Percentiles rank a stretch among this genome's conserved stretches.
These are phyloP conservation scores for Amphirosellinia nigrospora DNA, from an alignment of 495 filamentous ascomycete species.

Conservation along the genomic window DNA sequence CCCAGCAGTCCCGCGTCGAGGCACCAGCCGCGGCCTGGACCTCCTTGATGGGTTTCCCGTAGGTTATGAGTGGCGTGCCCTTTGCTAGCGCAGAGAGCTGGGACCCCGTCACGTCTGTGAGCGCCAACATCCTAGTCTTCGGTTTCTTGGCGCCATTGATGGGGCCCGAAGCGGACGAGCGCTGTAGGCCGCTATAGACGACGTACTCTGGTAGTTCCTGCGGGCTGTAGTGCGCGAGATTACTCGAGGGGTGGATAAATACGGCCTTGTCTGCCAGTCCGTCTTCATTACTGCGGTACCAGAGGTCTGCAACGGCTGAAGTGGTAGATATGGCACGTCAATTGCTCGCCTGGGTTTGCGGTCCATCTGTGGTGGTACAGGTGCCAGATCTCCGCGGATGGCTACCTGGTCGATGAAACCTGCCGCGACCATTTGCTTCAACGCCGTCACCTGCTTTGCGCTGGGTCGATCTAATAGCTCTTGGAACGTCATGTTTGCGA, in stretches of 20 bases:
- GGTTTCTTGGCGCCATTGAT: slow-evolving; percentile 58
- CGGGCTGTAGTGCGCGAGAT: slow-evolving; percentile 71
- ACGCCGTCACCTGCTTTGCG: slow-evolving; percentile 72
- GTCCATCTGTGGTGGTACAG: slow-evolving; percentile 70
- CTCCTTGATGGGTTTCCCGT: slow-evolving; percentile 90
- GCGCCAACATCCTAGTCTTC: slow-evolving; percentile 86
- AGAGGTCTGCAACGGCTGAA: slow-evolving; percentile 66
- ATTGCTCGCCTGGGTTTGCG: slow-evolving; percentile 80
- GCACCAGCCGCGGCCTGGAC: slow-evolving; percentile 55
- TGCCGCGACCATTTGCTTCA: slow-evolving; percentile 89
- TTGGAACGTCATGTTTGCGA: slow-evolving; percentile 62
- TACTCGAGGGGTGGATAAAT: slow-evolving; percentile 86
- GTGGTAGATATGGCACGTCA: slow-evolving; percentile 88
- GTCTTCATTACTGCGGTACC: slow-evolving; percentile 32
- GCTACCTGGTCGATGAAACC: slow-evolving; percentile 97
- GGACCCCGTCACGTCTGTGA: slow-evolving; percentile 75
- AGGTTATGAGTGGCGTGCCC: slow-evolving; percentile 82
- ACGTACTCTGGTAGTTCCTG: slow-evolving; percentile 82
- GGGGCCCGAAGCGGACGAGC: slow-evolving; percentile 55
- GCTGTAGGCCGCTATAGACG: slow-evolving; percentile 84
- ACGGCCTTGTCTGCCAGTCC: slow-evolving; percentile 59
- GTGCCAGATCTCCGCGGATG: slow-evolving; percentile 85
- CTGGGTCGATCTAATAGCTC: slow-evolving; percentile 72
- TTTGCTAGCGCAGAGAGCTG: slow-evolving; percentile 83
- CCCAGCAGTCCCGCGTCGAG: slow-evolving; percentile 76